Evolutionary conservation across 2,329 filamentous ascomycete genomes (phyloP).

Genomic region (Fusarium proliferatum): DNA sequence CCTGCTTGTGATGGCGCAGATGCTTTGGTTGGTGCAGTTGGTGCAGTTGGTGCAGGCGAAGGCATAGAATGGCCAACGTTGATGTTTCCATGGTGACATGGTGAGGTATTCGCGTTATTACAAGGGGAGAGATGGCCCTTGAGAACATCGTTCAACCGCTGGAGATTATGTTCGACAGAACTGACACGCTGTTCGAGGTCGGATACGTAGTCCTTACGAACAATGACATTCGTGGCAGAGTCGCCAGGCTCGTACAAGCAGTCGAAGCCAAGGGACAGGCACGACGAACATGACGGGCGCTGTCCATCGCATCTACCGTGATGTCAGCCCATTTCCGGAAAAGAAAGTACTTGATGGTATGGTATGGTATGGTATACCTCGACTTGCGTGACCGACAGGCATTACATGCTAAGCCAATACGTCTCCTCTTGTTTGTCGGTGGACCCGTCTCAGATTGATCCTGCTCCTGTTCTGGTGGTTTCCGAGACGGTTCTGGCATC

Average conservation of each 20-base stretch:
- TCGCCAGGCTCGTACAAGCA: background rate
- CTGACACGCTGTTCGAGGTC: background rate
- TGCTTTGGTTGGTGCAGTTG: too few relatives aligned
- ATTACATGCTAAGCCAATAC: background rate
- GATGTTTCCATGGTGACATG: background rate
- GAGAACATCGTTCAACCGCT: background rate
- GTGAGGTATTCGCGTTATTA: background rate
- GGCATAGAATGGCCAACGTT: background rate
- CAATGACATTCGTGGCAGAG: background rate
- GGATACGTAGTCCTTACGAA: background rate
- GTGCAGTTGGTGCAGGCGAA: background rate
- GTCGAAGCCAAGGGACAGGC: background rate
- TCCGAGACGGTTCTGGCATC: background rate
- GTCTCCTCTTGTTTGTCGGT: background rate
- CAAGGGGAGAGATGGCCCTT: background rate
- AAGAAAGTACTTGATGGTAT: fast-evolving
- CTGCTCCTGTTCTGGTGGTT: background rate
- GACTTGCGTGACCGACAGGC: background rate
- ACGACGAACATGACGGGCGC: background rate
- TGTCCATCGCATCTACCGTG: background rate
- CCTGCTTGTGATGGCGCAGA: background rate
- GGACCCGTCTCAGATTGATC: background rate
- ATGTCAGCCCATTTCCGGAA: background rate
- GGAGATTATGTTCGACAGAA: background rate
- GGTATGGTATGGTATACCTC: background rate